Base-by-base conservation (phyloP, 148 eudicot species). In the Mesembryanthemum crystallinum region DNA sequence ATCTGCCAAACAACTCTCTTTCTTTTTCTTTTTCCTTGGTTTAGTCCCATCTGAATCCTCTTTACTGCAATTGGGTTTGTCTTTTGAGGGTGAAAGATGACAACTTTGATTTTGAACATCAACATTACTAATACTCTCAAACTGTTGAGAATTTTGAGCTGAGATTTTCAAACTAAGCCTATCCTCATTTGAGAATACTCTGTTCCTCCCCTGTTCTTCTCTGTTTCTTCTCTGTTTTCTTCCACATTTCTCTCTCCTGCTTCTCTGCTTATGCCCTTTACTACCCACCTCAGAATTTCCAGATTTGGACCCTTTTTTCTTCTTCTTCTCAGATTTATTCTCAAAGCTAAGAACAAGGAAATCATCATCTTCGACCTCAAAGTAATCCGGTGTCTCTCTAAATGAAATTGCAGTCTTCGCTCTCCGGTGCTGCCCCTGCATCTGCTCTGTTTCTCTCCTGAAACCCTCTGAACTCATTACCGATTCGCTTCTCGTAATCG, bases 301-400 rank as follows among this genome's bases (percentile, higher is more conserved):
- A n/a, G n/a, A n/a, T n/a, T n/a, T n/a, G n/a, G 39, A 58, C n/a
- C 76, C 42, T 47, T 73, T 45, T 71, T 80, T 76, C 54, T 76
- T 66, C 13, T 15, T 73, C 43, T 11, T 43, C 57, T 52, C 67
- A 10, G 52, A 67, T 57, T 74, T 79, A 65, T 74, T 78, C 28
- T 88, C 94, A 64, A 88, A 92, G 81, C 84, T 90, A 4, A 91
- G 75, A 51, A 93, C 84, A 21, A 87, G 85, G 79, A 89, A 93
- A 28, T 86, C 83, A 49, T 89, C 95, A 43, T 84, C 87, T 78
- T 91, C 86, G 0, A 86, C 78, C 74, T 87, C 90, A 8, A 85
- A 80, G 25, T 75, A 87, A 20, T 64, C 33, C 0, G 84, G 84
- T 0, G 83, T 77, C 73, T 89, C 88, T 6, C 73, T 76, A n/a